A percentile compares a stretch with the other conserved stretches of the same genome.
These are phyloP conservation scores for Ailanthus altissimus DNA, from an alignment of 345 rosid genomes.

Conservation along the genomic window DNA sequence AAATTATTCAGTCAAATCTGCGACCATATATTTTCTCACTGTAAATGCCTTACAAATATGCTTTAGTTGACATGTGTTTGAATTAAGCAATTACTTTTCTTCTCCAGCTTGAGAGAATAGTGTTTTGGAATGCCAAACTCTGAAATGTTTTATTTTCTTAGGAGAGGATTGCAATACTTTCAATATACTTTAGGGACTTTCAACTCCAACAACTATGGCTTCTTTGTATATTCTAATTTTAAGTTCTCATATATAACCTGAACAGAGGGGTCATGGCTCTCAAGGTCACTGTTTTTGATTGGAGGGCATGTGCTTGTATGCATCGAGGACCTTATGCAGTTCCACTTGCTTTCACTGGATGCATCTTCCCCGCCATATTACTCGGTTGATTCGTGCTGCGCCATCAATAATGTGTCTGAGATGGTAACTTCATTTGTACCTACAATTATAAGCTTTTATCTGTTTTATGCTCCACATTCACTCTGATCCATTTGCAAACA, in stretches of 20 bases:
- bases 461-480: neutral
- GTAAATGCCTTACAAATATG: neutral
- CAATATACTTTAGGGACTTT: neutral
- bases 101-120: neutral
- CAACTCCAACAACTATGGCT: neutral
- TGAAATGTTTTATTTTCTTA: neutral
- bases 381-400: slow-evolving; percentile 60
- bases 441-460: neutral
- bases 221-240: neutral
- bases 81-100: neutral
- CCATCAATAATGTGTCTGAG: slow-evolving; percentile 53
- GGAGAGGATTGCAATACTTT: neutral
- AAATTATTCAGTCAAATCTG: neutral
- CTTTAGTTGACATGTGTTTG: neutral
- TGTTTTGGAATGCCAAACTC: neutral
- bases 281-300: slow-evolving; percentile 74
- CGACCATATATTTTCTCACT: neutral
- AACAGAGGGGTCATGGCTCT: slow-evolving; percentile 69
- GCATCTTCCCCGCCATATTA: slow-evolving; percentile 58
- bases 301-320: slow-evolving; percentile 67
- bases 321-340: slow-evolving; percentile 69
- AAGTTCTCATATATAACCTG: slow-evolving; percentile 22
- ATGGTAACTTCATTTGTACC: slow-evolving; percentile 45
- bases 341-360: slow-evolving; percentile 44
- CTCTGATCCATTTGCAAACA: neutral